phyloP scores from a whole-genome alignment of 192 early-diverging fungal species.

The Cetraspora pellucida region DNA sequence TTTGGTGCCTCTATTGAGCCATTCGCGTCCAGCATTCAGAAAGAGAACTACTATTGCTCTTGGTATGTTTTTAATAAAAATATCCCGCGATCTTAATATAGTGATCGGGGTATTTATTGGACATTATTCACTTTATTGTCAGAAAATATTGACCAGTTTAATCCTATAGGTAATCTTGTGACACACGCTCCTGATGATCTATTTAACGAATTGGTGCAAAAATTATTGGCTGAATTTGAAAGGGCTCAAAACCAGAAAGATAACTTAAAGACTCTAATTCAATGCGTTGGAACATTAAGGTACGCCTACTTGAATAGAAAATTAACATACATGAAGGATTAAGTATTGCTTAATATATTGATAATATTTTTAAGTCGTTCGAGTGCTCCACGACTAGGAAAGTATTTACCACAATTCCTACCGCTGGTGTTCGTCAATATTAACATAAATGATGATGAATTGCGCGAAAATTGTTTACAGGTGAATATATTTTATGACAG shows the following conservation, averaged over 20 bases:
- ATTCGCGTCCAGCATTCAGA: slow-evolving; percentile 72
- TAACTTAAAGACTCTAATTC: slow-evolving; percentile 73
- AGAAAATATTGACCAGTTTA: no score
- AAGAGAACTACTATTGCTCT: slow-evolving; percentile 77
- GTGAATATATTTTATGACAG: slow-evolving; percentile 1
- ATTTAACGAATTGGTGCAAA: slow-evolving; percentile 66
- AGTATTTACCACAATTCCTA: slow-evolving; percentile 62
- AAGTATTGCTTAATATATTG: neutral
- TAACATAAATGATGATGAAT: slow-evolving; percentile 71
- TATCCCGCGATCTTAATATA: no score
- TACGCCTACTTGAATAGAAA: slow-evolving; percentile 26
- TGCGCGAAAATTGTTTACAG: slow-evolving; percentile 81
- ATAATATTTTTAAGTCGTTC: slow-evolving; percentile 61
- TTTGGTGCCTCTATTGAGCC: slow-evolving; percentile 67
- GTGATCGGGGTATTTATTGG: no score
- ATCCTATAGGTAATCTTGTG: slow-evolving; percentile 56
- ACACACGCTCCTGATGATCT: slow-evolving; percentile 66
- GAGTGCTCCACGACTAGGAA: slow-evolving; percentile 67
- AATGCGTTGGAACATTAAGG: slow-evolving; percentile 73
- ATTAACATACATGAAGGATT: neutral
- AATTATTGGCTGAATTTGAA: slow-evolving; percentile 57
- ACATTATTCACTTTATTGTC: neutral
- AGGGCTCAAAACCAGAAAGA: slow-evolving; percentile 58
- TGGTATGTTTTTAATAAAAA: slow-evolving; percentile 26
- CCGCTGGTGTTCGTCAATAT: slow-evolving; percentile 65